Percentiles rank a stretch among this genome's conserved stretches.
Conservation (phyloP, 2,329 filamentous ascomycete species). For the Beauveria australis region DNA sequence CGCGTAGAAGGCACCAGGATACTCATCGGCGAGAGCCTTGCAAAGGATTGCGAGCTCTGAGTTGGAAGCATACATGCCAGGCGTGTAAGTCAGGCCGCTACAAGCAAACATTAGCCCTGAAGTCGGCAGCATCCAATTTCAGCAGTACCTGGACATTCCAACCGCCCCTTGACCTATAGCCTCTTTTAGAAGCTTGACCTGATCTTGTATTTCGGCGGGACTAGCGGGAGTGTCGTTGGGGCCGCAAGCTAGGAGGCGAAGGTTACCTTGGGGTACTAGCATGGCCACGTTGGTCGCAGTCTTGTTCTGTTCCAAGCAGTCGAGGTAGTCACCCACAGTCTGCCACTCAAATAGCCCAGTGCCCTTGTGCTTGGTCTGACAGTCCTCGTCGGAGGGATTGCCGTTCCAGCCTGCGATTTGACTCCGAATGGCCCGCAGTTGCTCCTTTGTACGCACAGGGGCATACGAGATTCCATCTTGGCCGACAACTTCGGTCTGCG, state of each 20-base stretch:
- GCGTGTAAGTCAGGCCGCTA: conserved; percentile 19
- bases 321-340: conserved; percentile 18
- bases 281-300: conserved; percentile 19
- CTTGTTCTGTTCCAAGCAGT: conserved; percentile 16
- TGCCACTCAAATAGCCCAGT: conserved; percentile 17
- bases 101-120: background rate
- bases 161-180: conserved; percentile 17
- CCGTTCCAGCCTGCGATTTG: conserved; percentile 20
- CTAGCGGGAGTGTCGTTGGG: conserved; percentile 16
- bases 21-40: conserved; percentile 15
- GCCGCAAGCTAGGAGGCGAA: conserved; percentile 18
- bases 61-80: conserved; percentile 20
- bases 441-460: conserved; percentile 13
- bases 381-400: conserved; percentile 18
- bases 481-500: conserved; percentile 18
- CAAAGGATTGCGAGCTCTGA: conserved; percentile 18
- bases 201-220: conserved; percentile 15
- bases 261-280: conserved; percentile 18
- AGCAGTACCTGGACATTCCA: conserved; percentile 17
- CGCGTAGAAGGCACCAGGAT: conserved; percentile 17
- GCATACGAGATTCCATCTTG: conserved; percentile 19
- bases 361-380: conserved; percentile 12
- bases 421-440: conserved; percentile 16
- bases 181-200: conserved; percentile 16
- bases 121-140: no score